phyloP scores from a whole-genome alignment of 495 filamentous ascomycete genomes.

The Parathielavia hyrcaniae region DNA sequence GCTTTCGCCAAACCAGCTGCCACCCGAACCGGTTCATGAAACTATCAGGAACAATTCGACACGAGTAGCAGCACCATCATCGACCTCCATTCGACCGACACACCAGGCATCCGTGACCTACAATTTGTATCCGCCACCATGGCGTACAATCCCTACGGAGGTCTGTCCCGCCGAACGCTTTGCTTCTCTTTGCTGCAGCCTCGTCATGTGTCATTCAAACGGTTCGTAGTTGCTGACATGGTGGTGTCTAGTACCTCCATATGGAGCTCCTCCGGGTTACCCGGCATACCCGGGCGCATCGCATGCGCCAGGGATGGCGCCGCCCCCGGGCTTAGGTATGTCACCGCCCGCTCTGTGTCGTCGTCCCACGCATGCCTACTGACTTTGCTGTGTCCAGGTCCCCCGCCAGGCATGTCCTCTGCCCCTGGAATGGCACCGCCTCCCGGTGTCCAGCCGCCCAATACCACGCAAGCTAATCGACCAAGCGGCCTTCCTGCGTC shows the following conservation, averaged over 20 bases:
- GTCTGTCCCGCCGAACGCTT: constrained; percentile 42
- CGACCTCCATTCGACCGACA: background rate
- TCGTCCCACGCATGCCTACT: constrained; percentile 1
- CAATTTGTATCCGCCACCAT: constrained; percentile 25
- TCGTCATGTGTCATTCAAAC: background rate
- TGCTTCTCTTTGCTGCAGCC: background rate
- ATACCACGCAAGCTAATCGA: constrained; percentile 61
- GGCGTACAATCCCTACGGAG: constrained; percentile 77
- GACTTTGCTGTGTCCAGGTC: constrained; percentile 36
- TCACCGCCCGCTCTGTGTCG: constrained; percentile 13
- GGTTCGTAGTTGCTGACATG: constrained; percentile 12
- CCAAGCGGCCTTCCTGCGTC: constrained; percentile 72
- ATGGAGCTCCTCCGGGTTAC: constrained; percentile 67
- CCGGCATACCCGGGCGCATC: constrained; percentile 61
- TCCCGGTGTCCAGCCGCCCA: constrained; percentile 73
- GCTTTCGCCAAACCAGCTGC: background rate
- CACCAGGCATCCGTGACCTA: background rate
- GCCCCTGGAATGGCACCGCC: constrained; percentile 73
- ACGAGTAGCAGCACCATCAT: background rate
- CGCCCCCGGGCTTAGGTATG: constrained; percentile 84
- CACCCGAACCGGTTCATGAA: background rate
- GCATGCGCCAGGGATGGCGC: constrained; percentile 58
- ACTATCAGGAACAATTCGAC: background rate
- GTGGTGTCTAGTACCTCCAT: constrained; percentile 43
- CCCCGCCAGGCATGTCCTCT: constrained; percentile 67